A percentile compares a stretch with the other conserved stretches of the same genome.
phyloP scores from a whole-genome alignment of 2,329 filamentous ascomycete genomes.

The Pseudogymnoascus sp. region DNA sequence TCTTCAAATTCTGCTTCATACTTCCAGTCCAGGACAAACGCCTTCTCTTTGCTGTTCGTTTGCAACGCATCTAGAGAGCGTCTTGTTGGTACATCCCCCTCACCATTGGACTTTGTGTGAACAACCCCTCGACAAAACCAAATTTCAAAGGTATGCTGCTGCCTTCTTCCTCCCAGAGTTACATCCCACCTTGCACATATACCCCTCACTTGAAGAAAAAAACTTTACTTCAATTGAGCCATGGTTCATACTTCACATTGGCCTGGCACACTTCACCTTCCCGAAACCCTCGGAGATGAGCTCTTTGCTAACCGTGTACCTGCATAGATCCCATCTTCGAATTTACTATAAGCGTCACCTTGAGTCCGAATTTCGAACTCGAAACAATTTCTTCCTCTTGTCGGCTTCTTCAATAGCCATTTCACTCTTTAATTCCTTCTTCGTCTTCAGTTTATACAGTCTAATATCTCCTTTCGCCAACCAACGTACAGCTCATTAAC shows the following conservation, averaged over 20 bases:
- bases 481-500: constrained; percentile 18
- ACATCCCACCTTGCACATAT: constrained; percentile 5
- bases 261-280: neutral
- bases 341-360: constrained; percentile 1
- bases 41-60: constrained; percentile 1
- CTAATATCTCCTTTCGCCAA: constrained; percentile 26
- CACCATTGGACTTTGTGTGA: constrained; percentile 2
- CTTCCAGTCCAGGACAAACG: constrained; percentile 7
- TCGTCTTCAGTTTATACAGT: constrained; percentile 20
- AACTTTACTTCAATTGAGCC: neutral
- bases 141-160: constrained; percentile 2
- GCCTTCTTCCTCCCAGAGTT: neutral
- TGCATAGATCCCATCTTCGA: constrained; percentile 2
- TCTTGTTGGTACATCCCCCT: neutral
- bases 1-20: constrained; percentile 21
- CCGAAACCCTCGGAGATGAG: constrained; percentile 3
- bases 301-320: neutral
- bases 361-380: constrained; percentile 15
- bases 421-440: constrained; percentile 26
- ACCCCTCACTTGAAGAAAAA: neutral
- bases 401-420: constrained; percentile 21
- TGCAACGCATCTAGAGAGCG: constrained; percentile 2
- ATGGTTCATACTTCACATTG: neutral
- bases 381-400: constrained; percentile 13
- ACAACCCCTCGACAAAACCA: neutral